Conservation (phyloP, 2,329 filamentous ascomycete genomes). For the Emergomyces orientalis region DNA sequence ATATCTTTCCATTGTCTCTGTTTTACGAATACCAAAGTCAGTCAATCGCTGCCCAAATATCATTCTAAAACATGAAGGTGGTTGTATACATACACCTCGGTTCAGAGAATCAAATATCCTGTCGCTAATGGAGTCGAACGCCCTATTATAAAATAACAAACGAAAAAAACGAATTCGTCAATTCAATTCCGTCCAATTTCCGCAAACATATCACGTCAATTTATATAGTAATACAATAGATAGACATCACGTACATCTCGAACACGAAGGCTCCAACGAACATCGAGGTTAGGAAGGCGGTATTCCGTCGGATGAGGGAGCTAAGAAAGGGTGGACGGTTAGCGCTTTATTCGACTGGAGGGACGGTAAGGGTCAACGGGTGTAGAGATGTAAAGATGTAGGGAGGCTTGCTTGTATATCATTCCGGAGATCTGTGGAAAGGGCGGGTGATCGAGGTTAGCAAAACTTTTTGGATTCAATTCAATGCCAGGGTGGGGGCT, state of each 20-base stretch:
- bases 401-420: constrained; percentile 50
- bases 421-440: constrained; percentile 40
- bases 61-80: not conserved
- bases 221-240: not conserved
- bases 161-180: constrained; percentile 1
- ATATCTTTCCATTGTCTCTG: constrained; percentile 99
- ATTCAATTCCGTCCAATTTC: not conserved
- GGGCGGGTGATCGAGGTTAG: constrained; percentile 22
- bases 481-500: not conserved
- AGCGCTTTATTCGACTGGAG: constrained; percentile 13
- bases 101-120: constrained; percentile 86
- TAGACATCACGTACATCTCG: constrained; percentile 63
- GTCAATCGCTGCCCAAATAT: constrained; percentile 5
- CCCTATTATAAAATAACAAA: constrained; percentile 45
- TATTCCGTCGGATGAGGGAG: constrained; percentile 76
- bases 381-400: not conserved
- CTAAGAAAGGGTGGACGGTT: constrained; percentile 42
- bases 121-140: constrained; percentile 73
- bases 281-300: constrained; percentile 74
- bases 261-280: constrained; percentile 83
- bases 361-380: constrained; percentile 19
- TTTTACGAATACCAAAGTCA: constrained; percentile 17
- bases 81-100: constrained; percentile 63
- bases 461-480: constrained; percentile 26
- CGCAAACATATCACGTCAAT: not conserved